Conservation (phyloP, 768 basidiomycete species). For the Mrakia hoshinonis region DNA sequence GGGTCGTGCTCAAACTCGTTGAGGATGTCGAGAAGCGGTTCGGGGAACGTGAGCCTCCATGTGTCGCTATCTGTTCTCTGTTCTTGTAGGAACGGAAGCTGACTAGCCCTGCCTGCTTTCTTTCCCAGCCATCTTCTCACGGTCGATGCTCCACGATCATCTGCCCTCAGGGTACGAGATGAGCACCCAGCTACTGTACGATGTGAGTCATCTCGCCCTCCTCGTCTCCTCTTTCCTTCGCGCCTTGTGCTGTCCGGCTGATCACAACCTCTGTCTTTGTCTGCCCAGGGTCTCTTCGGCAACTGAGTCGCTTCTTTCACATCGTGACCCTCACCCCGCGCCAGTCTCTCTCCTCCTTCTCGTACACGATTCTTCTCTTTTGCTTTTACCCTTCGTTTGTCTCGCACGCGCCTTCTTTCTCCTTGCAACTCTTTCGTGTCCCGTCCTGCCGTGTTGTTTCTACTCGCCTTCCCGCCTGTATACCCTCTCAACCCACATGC, state of each 20-base stretch:
- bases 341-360: neutral
- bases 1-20: constrained; percentile 32
- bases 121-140: constrained; percentile 9
- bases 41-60: constrained; percentile 22
- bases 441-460: neutral
- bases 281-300: constrained; percentile 2
- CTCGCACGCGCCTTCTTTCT: neutral
- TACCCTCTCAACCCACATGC: neutral
- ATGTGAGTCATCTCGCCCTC: constrained; percentile 12
- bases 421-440: neutral
- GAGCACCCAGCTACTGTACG: constrained; percentile 24
- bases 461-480: neutral
- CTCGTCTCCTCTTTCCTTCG: neutral
- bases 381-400: too few relatives aligned
- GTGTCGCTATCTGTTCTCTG: neutral
- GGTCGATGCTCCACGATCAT: constrained; percentile 28
- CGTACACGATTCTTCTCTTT: neutral
- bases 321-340: neutral
- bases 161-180: constrained; percentile 23
- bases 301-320: neutral
- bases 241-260: too few relatives aligned
- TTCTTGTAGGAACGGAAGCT: neutral
- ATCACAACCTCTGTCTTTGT: neutral
- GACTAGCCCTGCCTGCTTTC: neutral
- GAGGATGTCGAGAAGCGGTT: constrained; percentile 34